Conservation (phyloP, 495 filamentous ascomycete genomes). For the Daldinia bambusicola region DNA sequence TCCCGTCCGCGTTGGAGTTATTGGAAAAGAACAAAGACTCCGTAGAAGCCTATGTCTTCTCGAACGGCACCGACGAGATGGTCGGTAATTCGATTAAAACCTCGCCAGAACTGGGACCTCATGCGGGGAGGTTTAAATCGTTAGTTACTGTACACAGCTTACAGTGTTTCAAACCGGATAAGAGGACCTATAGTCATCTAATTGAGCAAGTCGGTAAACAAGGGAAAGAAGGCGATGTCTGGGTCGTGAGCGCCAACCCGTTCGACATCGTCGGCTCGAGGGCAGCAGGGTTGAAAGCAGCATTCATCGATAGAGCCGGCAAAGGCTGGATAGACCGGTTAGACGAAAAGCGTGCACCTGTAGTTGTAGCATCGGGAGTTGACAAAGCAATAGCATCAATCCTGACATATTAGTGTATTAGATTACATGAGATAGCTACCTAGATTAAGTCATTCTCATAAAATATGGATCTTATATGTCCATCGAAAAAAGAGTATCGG, state of each 20-base stretch:
- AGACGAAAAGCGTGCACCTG: conserved; percentile 50
- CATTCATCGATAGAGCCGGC: conserved; percentile 73
- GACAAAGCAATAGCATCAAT: conserved; percentile 60
- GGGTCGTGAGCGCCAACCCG: conserved; percentile 80
- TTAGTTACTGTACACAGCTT: conserved; percentile 71
- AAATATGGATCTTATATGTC: conserved; percentile 18
- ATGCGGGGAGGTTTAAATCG: conserved; percentile 59
- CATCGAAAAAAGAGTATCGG: conserved; percentile 26
- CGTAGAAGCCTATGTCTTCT: conserved; percentile 73
- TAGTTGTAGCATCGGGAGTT: conserved; percentile 58
- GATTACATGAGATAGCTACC: neutral
- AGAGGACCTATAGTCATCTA: conserved; percentile 70
- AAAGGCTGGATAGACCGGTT: conserved; percentile 64
- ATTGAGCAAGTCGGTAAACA: conserved; percentile 61
- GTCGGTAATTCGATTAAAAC: conserved; percentile 66
- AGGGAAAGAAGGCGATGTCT: conserved; percentile 65
- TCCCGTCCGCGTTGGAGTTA: conserved; percentile 62
- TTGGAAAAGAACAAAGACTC: conserved; percentile 45
- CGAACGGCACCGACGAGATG: conserved; percentile 76
- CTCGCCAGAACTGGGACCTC: conserved; percentile 64
- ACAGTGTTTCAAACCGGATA: conserved; percentile 74
- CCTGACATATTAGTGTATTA: conserved; percentile 39
- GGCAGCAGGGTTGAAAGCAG: conserved; percentile 66
- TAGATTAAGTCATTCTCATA: conserved; percentile 19
- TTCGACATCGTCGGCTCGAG: conserved; percentile 78